A percentile compares a stretch with the other conserved stretches of the same genome.
Evolutionary conservation across 129 eudicot genomes (phyloP).

Genomic region (Saposhnikovia divaricata): DNA sequence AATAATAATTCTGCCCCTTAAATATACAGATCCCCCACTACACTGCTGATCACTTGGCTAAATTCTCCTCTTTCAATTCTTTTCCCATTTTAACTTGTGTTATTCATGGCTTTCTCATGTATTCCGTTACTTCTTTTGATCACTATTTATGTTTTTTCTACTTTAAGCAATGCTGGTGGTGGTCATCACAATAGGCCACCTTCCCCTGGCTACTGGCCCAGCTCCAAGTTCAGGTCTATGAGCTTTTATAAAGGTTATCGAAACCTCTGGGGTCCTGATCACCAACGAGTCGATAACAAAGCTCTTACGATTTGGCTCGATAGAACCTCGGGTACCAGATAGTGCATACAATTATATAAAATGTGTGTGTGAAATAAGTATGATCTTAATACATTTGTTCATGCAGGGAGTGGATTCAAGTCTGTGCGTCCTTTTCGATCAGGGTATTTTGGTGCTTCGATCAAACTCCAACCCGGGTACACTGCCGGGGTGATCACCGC

Average conservation of each 20-base stretch:
- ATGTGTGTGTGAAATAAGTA: not conserved
- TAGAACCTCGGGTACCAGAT: not conserved
- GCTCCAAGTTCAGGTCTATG: slow-evolving; percentile 9
- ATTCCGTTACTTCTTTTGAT: not conserved
- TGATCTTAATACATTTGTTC: not conserved
- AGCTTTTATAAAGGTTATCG: slow-evolving; percentile 3
- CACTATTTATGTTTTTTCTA: not conserved
- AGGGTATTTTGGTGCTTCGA: slow-evolving; percentile 7
- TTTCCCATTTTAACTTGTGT: not conserved
- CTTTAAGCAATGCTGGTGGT: not conserved
- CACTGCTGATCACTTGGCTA: not conserved
- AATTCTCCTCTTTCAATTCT: not conserved
- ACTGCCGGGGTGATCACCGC: slow-evolving; percentile 11
- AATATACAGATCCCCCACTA: not conserved
- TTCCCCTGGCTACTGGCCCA: slow-evolving; percentile 7
- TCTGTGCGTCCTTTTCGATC: slow-evolving; percentile 4
- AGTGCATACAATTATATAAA: too few species aligned
- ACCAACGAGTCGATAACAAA: not conserved
- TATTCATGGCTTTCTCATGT: not conserved
- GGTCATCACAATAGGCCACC: slow-evolving; percentile 10
- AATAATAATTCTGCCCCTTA: not conserved
- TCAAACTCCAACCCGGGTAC: slow-evolving; percentile 10
- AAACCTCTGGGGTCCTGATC: slow-evolving; percentile 12
- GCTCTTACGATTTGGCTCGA: slow-evolving; percentile 13
- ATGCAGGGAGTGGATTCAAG: slow-evolving; percentile 8